Evolutionary conservation across 805 yeast genomes (phyloP), one percentile per base, ranked within the genome.

Genomic region (Metschnikowia dekortorum): DNA sequence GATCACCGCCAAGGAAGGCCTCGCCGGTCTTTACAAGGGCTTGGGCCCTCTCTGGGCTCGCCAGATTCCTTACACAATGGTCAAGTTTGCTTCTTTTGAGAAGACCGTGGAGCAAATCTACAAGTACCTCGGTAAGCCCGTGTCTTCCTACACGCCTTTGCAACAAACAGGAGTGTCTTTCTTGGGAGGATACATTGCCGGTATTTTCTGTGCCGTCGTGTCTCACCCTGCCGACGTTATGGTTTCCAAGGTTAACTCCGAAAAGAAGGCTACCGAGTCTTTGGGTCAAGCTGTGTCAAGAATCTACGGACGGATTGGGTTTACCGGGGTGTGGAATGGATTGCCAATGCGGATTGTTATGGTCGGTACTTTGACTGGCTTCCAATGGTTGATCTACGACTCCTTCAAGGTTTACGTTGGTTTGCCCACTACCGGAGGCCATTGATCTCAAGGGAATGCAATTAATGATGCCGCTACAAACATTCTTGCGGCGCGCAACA

Each of bases 151-250:
- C 76, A 73, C 88, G 10, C 69, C 83, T 39, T 58, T 84, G 39
- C 85, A 85, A 63, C 97, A 94, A 71, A 92, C 97, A 22, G 96
- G 97, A 46, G 96, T 94, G 38, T 89, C 96, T 26, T 94, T 92
- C 74, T 75, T 84, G 44, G 97, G 96, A 69, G 98, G 99, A 67
- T 92, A 92, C 74, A 81, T 92, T 65, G 99, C 98, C 9, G 99
- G 98, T 84, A 84, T 94, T 49, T 82, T 91, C 74, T 92, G 97
- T 76, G 98, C 99, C 7, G 74, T 87, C 47, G 94, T 91, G 14
- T 91, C 97, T 29, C 97, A 94, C 69, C 99, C 99, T 18, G 98
- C 98, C n/a, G 99, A 92, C 70, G 97, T 92, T 33, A 85, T 94
- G 96, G 98, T 92, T 28, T 87, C 96, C 44, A 88, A 90, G 78